Evolutionary conservation across 2,329 filamentous ascomycete species (phyloP).

Genomic region (Claviceps sp.): DNA sequence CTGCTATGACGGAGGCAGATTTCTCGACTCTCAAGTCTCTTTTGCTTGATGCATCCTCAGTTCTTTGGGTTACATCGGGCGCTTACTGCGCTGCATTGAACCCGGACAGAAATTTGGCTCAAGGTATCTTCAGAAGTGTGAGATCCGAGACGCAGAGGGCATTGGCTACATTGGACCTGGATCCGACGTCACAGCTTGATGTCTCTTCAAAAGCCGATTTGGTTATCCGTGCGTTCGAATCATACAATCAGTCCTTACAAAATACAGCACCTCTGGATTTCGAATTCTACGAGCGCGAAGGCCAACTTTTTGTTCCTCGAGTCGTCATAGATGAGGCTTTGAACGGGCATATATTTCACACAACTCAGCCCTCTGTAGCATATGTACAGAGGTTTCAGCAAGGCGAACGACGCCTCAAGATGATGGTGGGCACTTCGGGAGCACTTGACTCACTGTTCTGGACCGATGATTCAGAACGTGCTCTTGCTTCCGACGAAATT

Average conservation of each 20-base stretch:
- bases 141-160: constrained; percentile 31
- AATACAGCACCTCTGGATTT: constrained; percentile 11
- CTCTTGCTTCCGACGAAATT: constrained; percentile 22
- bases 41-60: constrained; percentile 20
- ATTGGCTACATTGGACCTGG: constrained; percentile 33
- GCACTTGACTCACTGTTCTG: constrained; percentile 28
- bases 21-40: constrained; percentile 25
- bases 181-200: constrained; percentile 15
- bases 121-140: constrained; percentile 30
- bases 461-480: constrained; percentile 17
- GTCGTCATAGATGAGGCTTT: constrained; percentile 11
- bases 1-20: constrained; percentile 22
- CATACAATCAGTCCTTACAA: constrained; percentile 3
- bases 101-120: constrained; percentile 29
- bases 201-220: constrained; percentile 15
- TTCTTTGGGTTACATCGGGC: constrained; percentile 27
- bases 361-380: constrained; percentile 13
- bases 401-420: constrained; percentile 19
- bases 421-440: constrained; percentile 26
- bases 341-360: constrained; percentile 14
- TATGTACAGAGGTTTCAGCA: constrained; percentile 25
- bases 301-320: constrained; percentile 17
- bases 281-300: constrained; percentile 17
- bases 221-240: constrained; percentile 15
- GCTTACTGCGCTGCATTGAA: constrained; percentile 22